Evolutionary conservation across 2,329 filamentous ascomycete genomes (phyloP), one percentile per base, ranked within the genome.

Genomic region (Trichophyton equinum): DNA sequence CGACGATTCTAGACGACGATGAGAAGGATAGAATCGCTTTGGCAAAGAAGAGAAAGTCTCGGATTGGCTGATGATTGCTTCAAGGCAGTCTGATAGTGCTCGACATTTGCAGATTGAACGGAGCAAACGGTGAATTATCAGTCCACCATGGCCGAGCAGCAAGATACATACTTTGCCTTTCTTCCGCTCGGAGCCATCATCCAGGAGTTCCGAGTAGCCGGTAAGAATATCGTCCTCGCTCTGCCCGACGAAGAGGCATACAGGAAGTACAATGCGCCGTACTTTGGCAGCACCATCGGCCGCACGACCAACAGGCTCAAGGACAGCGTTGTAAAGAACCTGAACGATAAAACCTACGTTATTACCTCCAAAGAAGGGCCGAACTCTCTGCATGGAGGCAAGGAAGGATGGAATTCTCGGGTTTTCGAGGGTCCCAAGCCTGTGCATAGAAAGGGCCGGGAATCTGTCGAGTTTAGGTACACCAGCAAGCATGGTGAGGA

Each of bases 241-340:
- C 96, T 96, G 76, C 83, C 88, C 18, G 85, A 81, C 13, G 82
- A 87, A 59, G 83, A 87, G 51, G 82, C 86, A 63, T 96, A 96
- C 77, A 81, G 81, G 65, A 76, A 83, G 67, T 78, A 91, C 78
- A 92, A 94, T 76, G 77, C 75, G 9, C 85, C 89, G 1, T 91
- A 85, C 78, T 97, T 96, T 71, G 92, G 94, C 65, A 91, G 92
- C 73, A 97, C 90, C 51, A 96, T 97, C 72, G 94, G 94, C 60
- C 88, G 83, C 44, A 79, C 84, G 33, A 82, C 91, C 63, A 97
- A 97, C 77, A 86, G 92, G 61, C 84, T 96, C 71, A 82, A 83
- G 61, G 78, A 81, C 69, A 90, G 85, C 27, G 80, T 83, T 66
- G 85, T 96, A 71, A 76, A 85, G 65, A 79, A 79, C 58, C 75